Conservation (phyloP, 495 filamentous ascomycete species). For the Tetracladium setigerum region DNA sequence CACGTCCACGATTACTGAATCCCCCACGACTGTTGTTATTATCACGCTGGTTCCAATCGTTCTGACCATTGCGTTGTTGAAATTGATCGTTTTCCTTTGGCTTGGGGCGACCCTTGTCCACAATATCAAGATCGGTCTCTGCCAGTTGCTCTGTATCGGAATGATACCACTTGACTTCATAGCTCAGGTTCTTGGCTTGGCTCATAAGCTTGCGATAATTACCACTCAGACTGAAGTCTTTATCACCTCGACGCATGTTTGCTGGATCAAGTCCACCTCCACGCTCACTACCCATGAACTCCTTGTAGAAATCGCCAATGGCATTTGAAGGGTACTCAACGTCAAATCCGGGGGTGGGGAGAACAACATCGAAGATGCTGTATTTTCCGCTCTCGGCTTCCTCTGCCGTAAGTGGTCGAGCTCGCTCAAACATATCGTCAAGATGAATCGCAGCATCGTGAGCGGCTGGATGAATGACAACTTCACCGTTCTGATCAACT, state of each 20-base stretch:
- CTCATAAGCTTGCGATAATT: slow-evolving; percentile 79
- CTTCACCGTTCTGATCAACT: slow-evolving; percentile 60
- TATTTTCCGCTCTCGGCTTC: slow-evolving; percentile 77
- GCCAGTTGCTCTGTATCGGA: slow-evolving; percentile 76
- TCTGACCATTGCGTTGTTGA: background rate
- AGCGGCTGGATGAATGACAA: slow-evolving; percentile 50
- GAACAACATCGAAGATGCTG: slow-evolving; percentile 82
- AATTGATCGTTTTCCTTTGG: background rate
- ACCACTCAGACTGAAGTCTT: slow-evolving; percentile 82
- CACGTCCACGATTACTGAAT: background rate
- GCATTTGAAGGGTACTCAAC: slow-evolving; percentile 77
- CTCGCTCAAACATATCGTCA: slow-evolving; percentile 60
- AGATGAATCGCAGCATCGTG: slow-evolving; percentile 46
- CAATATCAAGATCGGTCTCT: slow-evolving; percentile 66
- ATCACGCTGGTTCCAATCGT: background rate
- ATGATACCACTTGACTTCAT: slow-evolving; percentile 59
- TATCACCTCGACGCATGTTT: slow-evolving; percentile 78
- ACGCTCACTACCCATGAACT: slow-evolving; percentile 71
- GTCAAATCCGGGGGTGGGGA: slow-evolving; percentile 89
- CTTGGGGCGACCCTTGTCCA: slow-evolving; percentile 17
- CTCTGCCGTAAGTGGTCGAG: slow-evolving; percentile 63
- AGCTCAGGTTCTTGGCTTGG: slow-evolving; percentile 44
- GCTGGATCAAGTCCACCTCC: slow-evolving; percentile 75
- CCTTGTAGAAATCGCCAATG: slow-evolving; percentile 70
- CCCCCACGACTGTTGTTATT: background rate